These are phyloP conservation scores for Ophiostoma ips DNA, from an alignment of 2,329 filamentous ascomycete genomes.

Conservation along the genomic window DNA sequence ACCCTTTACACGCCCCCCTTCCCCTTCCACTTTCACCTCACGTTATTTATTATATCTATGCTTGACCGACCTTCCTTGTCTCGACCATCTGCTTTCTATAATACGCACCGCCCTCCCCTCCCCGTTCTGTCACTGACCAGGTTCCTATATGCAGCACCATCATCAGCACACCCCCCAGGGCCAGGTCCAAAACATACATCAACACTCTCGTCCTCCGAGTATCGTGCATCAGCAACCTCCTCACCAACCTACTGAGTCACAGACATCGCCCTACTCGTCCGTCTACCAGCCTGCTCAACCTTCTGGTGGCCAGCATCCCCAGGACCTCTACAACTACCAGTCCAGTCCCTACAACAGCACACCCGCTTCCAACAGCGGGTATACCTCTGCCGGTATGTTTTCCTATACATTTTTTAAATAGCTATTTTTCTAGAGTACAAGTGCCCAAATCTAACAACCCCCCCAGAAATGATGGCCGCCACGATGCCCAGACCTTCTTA, in stretches of 20 bases:
- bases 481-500: constrained; percentile 64
- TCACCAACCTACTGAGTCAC: constrained; percentile 55
- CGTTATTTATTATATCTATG: not conserved
- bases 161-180: constrained; percentile 56
- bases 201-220: constrained; percentile 44
- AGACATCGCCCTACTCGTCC: constrained; percentile 15
- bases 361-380: constrained; percentile 67
- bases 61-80: not conserved
- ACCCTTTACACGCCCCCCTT: constrained; percentile 4
- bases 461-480: constrained; percentile 51
- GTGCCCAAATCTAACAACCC: not conserved
- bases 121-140: constrained; percentile 13
- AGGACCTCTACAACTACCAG: constrained; percentile 67
- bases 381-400: constrained; percentile 69
- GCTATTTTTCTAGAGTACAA: not conserved
- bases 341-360: constrained; percentile 75
- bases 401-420: not conserved
- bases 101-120: not conserved
- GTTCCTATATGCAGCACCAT: constrained; percentile 54
- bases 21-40: not conserved
- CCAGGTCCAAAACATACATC: constrained; percentile 43
- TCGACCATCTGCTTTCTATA: not conserved
- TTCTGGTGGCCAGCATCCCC: constrained; percentile 43
- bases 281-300: constrained; percentile 35
- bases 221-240: constrained; percentile 58